Base-by-base conservation (phyloP, 2,329 filamentous ascomycete genomes). In the Pyrenochaeta sp. region DNA sequence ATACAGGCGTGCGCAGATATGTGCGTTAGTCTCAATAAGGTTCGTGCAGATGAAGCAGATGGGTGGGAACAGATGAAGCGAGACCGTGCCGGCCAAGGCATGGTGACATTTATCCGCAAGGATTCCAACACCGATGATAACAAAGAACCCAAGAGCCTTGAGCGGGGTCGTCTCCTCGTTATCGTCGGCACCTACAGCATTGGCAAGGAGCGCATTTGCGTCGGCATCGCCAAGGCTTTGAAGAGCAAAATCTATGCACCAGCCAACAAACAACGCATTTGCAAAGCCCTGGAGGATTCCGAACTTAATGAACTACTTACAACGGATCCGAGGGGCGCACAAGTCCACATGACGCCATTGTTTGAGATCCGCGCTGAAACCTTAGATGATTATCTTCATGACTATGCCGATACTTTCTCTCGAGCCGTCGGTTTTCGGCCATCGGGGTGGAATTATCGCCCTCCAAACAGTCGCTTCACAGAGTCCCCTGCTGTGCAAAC, bases 181-280 rank as follows among this genome's bases (percentile, higher is more conserved):
- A 86, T 99, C 6, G 96, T 97, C 56, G 95, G 95, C 39, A 99
- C 95, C 0, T 99, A 99, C 77, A 96, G 90, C 65, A 99, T 99
- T 67, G 95, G 95, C 69, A 99, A 99, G 77, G 95, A 99, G 75
- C 89, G 93, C 35, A 93, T 99, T 61, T 98, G 94, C 72, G 82
- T 97, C 29, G 93, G 92, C 37, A 96, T 99, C 60, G 95, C 95
- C 3, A 86, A 89, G 65, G 93, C 93, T 0, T 82, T 99, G 2
- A 82, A 87, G 33, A 91, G 88, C 63, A 97, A 96, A 71, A 98
- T 99, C 58, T 99, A 90, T 69, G 94, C 94, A 0, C 87, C 91
- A 1, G 81, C 92, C 0, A 82, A 84, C 47, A 99, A 99, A 77
- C 90, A 92, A 72, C 87, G 88, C 58, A 91, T 98, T 21, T 93